These are phyloP conservation scores for Biscogniauxia marginata DNA, from an alignment of 2,329 filamentous ascomycete species.

Conservation along the genomic window DNA sequence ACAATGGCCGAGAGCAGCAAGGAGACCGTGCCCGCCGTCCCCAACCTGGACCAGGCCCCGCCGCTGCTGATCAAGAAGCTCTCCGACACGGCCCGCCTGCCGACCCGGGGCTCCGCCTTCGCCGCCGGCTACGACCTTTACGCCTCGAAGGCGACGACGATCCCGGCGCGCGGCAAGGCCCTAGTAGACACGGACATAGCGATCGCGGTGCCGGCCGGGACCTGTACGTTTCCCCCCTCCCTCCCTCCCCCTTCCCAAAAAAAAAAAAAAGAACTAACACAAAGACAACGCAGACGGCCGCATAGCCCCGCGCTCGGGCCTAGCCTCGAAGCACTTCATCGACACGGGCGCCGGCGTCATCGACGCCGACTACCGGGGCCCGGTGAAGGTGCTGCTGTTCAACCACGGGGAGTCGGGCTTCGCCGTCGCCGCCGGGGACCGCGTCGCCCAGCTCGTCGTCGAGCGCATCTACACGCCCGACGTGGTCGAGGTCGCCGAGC, in stretches of 20 bases:
- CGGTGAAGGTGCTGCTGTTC: conserved; percentile 91
- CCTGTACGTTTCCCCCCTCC: conserved; percentile 62
- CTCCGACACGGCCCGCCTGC: conserved; percentile 72
- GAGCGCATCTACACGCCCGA: conserved; percentile 95
- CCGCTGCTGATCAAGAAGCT: conserved; percentile 86
- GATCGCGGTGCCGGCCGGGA: conserved; percentile 86
- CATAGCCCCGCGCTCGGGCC: conserved; percentile 85
- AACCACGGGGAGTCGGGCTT: conserved; percentile 87
- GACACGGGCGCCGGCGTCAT: conserved; percentile 96
- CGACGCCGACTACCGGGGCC: conserved; percentile 93
- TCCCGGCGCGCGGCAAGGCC: conserved; percentile 80
- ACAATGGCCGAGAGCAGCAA: conserved; percentile 22
- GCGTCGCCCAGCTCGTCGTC: conserved; percentile 88
- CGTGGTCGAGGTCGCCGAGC: conserved; percentile 81
- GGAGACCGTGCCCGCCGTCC: conserved; percentile 33
- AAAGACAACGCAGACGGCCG: conserved; percentile 65
- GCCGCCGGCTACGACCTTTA: conserved; percentile 96
- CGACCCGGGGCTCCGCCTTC: conserved; percentile 84
- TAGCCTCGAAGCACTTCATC: conserved; percentile 92
- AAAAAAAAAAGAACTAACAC: no score
- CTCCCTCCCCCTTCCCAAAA: conserved; percentile 4
- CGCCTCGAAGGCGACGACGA: conserved; percentile 67
- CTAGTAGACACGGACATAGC: conserved; percentile 88
- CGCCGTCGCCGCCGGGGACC: conserved; percentile 77
- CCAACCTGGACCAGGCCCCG: conserved; percentile 45